Conservation (phyloP, 164 flowering plant genomes). For the Santalum album region DNA sequence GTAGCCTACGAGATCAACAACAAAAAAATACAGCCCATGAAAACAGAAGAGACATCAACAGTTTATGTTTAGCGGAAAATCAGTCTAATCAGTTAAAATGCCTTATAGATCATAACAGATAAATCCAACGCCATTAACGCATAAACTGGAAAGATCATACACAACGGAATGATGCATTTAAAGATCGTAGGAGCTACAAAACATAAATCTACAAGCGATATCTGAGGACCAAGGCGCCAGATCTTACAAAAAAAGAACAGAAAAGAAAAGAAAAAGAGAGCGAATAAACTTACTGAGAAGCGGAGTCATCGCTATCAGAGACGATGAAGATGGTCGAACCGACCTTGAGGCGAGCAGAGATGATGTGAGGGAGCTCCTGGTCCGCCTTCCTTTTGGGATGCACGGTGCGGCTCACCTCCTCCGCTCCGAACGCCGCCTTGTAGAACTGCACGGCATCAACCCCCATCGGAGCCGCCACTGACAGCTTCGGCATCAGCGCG, state of each 20-base stretch:
- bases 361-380: constrained; percentile 63
- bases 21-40: too few relatives aligned
- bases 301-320: constrained; percentile 41
- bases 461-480: constrained; percentile 57
- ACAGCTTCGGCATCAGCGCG: constrained; percentile 50
- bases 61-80: too few relatives aligned
- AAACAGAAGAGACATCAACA: too few relatives aligned
- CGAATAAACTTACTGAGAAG: constrained; percentile 29
- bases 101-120: too few relatives aligned
- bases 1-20: too few relatives aligned
- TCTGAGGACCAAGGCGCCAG: background rate
- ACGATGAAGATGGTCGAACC: constrained; percentile 44
- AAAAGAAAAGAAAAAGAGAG: constrained; percentile 1
- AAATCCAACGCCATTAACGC: too few relatives aligned
- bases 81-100: too few relatives aligned
- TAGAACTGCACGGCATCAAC: constrained; percentile 65
- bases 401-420: constrained; percentile 45
- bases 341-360: constrained; percentile 56
- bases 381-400: constrained; percentile 84
- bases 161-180: too few relatives aligned
- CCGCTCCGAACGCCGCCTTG: constrained; percentile 79
- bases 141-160: too few relatives aligned
- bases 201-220: background rate
- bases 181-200: background rate
- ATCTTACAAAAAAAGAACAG: background rate